Base-by-base conservation (phyloP, 1,139 yeast species). In the Protomyces inouyei region DNA sequence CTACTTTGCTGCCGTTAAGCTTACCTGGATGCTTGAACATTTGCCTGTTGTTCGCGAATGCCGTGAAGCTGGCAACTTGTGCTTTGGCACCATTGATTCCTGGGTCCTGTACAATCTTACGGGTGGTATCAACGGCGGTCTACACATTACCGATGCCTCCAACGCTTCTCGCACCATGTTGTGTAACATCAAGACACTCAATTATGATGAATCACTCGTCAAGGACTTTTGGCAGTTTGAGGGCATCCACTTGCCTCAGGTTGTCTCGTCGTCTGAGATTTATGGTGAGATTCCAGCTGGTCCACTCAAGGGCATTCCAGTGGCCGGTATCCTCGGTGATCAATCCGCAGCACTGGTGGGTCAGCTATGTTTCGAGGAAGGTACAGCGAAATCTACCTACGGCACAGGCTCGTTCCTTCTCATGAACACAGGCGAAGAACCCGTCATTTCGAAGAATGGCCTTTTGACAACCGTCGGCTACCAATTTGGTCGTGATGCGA, bases 381-480 rank as follows among this genome's bases (percentile, higher is more conserved):
- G 97, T 65, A 84, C 87, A 63, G 97, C 97, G 52, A 92, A 92
- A 76, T 89, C 96, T 80, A 92, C 98, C n/a, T 92, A 91, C 73
- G 98, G 98, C 70, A 92, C 98, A 1, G 98, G 98, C 69, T 90
- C 96, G 75, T 92, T 92, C 81, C 76, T 92, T 69, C 80, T 92
- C 53, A 90, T 88, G 80, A 92, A 92, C 77, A 89, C 96, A 2
- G 98, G 98, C 65, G 76, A 79, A 57, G 71, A 70, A 65, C 77
- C 79, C 12, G 76, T 77, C 35, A 82, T 86, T 57, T 85, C 92
- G 52, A 80, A 83, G 52, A 85, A 88, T 73, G 97, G 97, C 57
- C 85, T 95, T 10, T 81, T 92, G 71, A 90, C 97, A 52, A 92
- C 97, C 1, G 82, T 91, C 66, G 96, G 95, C 1, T 92, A 82